Percentiles rank a stretch among this genome's conserved stretches.
Evolutionary conservation across 371 early-diverging fungal genomes (phyloP).

Genomic region (Mucor plumbeus): DNA sequence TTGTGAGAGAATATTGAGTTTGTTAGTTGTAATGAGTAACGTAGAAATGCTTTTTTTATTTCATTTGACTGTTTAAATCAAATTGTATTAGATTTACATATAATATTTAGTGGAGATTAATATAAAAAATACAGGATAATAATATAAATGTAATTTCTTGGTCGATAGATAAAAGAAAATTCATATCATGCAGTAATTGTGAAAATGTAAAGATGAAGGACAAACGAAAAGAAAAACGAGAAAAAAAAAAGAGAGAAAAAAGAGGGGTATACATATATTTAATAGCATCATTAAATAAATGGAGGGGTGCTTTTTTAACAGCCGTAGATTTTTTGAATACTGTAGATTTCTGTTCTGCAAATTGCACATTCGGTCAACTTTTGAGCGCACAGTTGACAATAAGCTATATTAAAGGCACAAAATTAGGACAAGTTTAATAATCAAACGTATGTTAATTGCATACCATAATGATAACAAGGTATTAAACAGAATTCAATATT

Average conservation of each 20-base stretch:
- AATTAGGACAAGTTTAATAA: background rate
- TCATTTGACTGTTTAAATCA: background rate
- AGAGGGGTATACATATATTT: background rate
- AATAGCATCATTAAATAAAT: background rate
- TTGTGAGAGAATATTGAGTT: no score
- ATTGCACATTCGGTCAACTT: constrained; percentile 46
- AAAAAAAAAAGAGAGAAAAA: background rate
- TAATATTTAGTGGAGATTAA: background rate
- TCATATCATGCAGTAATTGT: background rate
- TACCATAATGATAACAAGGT: constrained; percentile 53
- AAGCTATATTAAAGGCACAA: constrained; percentile 28
- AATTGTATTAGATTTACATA: background rate
- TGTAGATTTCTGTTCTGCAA: constrained; percentile 33
- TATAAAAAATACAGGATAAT: background rate
- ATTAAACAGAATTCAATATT: constrained; percentile 36
- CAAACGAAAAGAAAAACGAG: no score
- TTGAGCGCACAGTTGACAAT: constrained; percentile 41
- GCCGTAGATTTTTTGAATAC: constrained; percentile 35
- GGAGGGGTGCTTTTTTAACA: background rate
- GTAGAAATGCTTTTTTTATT: background rate
- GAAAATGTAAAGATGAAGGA: background rate
- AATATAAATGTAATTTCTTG: background rate
- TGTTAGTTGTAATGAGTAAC: background rate
- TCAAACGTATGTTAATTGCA: constrained; percentile 5
- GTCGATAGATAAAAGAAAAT: background rate